Base-by-base conservation (phyloP, 1,284 basidiomycete genomes). In the Ustilago crameri region DNA sequence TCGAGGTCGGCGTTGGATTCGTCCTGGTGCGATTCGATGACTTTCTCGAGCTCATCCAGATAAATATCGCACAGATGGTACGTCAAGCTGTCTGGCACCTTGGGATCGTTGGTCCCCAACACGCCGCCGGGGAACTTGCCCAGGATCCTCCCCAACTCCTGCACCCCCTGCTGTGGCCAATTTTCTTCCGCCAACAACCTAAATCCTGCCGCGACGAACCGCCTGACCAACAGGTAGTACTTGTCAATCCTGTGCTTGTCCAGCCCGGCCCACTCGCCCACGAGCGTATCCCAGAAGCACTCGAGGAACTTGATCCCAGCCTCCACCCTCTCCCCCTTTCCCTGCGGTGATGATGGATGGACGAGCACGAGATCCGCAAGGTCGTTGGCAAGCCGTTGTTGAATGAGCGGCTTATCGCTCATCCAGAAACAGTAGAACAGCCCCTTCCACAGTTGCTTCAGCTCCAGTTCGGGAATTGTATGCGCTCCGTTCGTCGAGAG, bases 341-440 rank as follows among this genome's bases (percentile, higher is more conserved):
- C 15, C 15, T 24, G 20, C 18, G 41, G n/a, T 2, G 56, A 51
- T 2, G 53, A 7, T 9, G 75, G 64, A 5, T 69, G 62, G n/a
- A 66, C 46, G 0, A 81, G 73, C 2, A 82, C 68, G 34, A 98
- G 86, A 60, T 93, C 89, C 10, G 95, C 90, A 23, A 98, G 85
- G 77, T 95, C 92, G 9, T 87, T 86, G 0, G 95, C 93, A 8
- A 98, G 88, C 3, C 90, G 90, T 84, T 98, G 96, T 83, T 98
- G 95, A 5, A 98, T 91, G 3, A 95, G 87, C 7, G 95, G 95
- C 84, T 98, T 98, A 85, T 98, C 95, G 3, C 93, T 97, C 94
- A 98, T 98, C 95, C 95, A 98, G 84, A 95, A 98, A 57, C 81
- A 97, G 84, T 97, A 98, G 84, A 96, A 98, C 51, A 98, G 88